Conservation (phyloP, 306 rosid species). For the Hylodesmum podocarpum region DNA sequence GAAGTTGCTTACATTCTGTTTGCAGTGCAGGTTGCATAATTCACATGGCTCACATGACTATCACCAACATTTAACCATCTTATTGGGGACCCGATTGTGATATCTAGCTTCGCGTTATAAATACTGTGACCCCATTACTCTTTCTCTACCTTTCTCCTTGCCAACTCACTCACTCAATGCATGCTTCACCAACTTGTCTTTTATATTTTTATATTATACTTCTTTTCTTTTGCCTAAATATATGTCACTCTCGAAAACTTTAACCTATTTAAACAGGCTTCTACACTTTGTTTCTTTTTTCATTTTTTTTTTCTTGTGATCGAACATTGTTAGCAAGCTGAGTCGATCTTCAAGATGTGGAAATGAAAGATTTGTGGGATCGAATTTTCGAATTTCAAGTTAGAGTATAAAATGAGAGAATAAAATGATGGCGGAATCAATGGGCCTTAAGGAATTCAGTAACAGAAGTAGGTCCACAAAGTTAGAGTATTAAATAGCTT, state of each 20-base stretch:
- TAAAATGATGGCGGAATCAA: not conserved
- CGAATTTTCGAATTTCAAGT: not conserved
- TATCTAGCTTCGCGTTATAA: not conserved
- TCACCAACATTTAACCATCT: not conserved
- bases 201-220: not conserved
- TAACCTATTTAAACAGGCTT: not conserved
- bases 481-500: not conserved
- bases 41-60: conserved; percentile 11
- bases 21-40: not conserved
- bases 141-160: not conserved
- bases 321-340: no score
- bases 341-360: no score
- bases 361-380: not conserved
- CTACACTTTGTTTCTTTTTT: not conserved
- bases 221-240: not conserved
- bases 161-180: not conserved
- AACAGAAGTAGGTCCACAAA: not conserved
- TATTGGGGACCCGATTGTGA: conserved; percentile 2
- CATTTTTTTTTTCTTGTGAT: not conserved
- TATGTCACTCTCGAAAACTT: not conserved
- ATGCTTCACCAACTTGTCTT: not conserved
- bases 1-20: conserved; percentile 10
- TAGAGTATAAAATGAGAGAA: no score
- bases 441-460: not conserved
- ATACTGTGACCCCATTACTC: not conserved